A percentile compares a stretch with the other conserved stretches of the same genome.
Conservation (phyloP, 2,329 filamentous ascomycete species). For the Cladosporium austrohemisphaericum region DNA sequence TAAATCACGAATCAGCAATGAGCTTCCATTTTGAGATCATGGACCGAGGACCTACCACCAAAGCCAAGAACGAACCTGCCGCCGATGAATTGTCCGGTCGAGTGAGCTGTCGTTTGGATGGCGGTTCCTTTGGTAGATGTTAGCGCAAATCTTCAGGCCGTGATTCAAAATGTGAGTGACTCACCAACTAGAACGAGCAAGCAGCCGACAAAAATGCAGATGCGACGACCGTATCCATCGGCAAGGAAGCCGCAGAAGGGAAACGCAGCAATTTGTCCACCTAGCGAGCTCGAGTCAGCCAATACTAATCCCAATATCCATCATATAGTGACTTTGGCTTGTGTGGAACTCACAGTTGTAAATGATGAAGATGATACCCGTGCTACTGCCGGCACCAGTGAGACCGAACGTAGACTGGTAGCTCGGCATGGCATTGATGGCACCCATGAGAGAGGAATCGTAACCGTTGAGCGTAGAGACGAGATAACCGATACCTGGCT, state of each 20-base stretch:
- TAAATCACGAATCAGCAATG: background rate
- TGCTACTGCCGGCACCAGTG: conserved; percentile 45
- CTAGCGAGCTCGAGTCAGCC: too few relatives aligned
- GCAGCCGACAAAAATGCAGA: conserved; percentile 56
- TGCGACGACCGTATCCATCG: conserved; percentile 47
- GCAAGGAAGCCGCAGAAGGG: conserved; percentile 42
- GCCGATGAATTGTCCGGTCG: conserved; percentile 51
- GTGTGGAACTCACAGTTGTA: conserved; percentile 44
- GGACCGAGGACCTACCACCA: conserved; percentile 41
- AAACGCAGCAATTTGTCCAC: conserved; percentile 49
- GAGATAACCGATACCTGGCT: conserved; percentile 15
- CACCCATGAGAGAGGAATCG: conserved; percentile 40
- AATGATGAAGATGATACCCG: conserved; percentile 44
- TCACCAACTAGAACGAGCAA: conserved; percentile 50
- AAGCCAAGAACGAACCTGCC: conserved; percentile 40
- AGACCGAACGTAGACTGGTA: conserved; percentile 51
- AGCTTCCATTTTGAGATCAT: background rate
- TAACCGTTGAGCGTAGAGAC: conserved; percentile 20
- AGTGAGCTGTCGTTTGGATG: conserved; percentile 48
- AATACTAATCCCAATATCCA: too few relatives aligned
- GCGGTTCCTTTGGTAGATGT: conserved; percentile 33
- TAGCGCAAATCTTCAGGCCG: background rate
- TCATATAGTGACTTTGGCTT: too few relatives aligned
- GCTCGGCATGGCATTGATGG: conserved; percentile 51
- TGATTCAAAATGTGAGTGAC: background rate